Conservation (phyloP, 306 rosid species). For the Cucurbita moschata region DNA sequence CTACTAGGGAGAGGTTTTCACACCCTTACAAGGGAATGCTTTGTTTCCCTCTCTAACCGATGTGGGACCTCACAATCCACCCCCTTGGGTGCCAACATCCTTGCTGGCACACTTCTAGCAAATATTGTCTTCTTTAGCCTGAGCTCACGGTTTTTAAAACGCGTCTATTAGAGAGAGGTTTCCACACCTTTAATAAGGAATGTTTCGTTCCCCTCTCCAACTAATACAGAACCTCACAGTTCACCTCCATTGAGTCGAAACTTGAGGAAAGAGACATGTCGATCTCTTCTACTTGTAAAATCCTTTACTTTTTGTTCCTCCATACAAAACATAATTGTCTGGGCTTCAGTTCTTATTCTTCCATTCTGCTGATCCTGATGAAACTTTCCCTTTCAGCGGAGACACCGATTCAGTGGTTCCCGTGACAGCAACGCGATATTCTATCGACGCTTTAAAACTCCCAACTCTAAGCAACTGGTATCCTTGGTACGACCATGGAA, state of each 20-base stretch:
- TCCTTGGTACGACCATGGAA: slow-evolving; percentile 70
- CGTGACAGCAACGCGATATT: slow-evolving; percentile 73
- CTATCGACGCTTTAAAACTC: slow-evolving; percentile 74
- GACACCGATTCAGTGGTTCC: slow-evolving; percentile 92
- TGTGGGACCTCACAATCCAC: too few relatives aligned
- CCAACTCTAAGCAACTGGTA: slow-evolving; percentile 71
- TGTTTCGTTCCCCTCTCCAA: too few relatives aligned
- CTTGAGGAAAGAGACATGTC: background rate
- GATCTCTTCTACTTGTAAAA: background rate
- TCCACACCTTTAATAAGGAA: too few relatives aligned
- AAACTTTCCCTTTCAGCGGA: slow-evolving; percentile 36
- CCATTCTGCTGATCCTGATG: slow-evolving; percentile 3
- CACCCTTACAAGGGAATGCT: too few relatives aligned
- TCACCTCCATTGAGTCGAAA: background rate
- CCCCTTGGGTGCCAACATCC: too few relatives aligned
- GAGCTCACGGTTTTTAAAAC: too few relatives aligned
- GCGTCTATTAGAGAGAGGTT: too few relatives aligned
- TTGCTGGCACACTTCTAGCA: too few relatives aligned
- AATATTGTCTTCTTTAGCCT: too few relatives aligned
- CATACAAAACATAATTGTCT: background rate
- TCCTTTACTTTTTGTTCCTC: background rate
- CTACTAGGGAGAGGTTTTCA: too few relatives aligned
- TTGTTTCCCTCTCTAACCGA: too few relatives aligned
- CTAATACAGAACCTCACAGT: too few relatives aligned
- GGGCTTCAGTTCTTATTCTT: background rate